phyloP scores from a whole-genome alignment of 352 stramenopile species.

The Pythium guiyangense region DNA sequence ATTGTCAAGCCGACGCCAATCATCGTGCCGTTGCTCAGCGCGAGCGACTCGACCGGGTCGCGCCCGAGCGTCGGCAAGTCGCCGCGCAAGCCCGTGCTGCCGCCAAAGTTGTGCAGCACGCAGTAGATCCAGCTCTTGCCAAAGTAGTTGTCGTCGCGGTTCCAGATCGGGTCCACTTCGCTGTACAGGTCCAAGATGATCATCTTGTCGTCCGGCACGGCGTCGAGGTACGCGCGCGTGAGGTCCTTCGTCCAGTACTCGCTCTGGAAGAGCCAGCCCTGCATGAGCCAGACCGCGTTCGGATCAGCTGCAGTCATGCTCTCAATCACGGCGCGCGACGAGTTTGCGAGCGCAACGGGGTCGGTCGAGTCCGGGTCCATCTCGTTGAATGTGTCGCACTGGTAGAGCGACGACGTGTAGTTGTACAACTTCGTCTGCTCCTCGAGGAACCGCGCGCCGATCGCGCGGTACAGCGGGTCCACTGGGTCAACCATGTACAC shows the following conservation, averaged over 20 bases:
- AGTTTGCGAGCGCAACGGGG: slow-evolving; percentile 30
- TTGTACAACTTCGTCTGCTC: slow-evolving; percentile 56
- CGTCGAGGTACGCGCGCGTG: slow-evolving; percentile 43
- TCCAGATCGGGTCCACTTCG: slow-evolving; percentile 66
- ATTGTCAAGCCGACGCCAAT: slow-evolving; percentile 73
- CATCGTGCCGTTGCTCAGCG: slow-evolving; percentile 60
- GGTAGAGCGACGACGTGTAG: slow-evolving; percentile 76
- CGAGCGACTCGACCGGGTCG: slow-evolving; percentile 40
- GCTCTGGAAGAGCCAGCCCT: slow-evolving; percentile 77
- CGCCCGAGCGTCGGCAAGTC: slow-evolving; percentile 56
- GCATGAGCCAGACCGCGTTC: slow-evolving; percentile 80
- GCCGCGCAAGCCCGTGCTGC: slow-evolving; percentile 68
- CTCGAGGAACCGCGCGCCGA: slow-evolving; percentile 76
- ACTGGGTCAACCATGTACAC: slow-evolving; percentile 79
- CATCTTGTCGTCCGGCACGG: slow-evolving; percentile 55
- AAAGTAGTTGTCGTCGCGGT: slow-evolving; percentile 75
- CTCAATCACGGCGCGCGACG: slow-evolving; percentile 64
- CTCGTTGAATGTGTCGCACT: slow-evolving; percentile 83
- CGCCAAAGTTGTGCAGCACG: slow-evolving; percentile 83
- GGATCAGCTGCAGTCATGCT: slow-evolving; percentile 68
- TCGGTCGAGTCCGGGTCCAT: slow-evolving; percentile 74
- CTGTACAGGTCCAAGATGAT: slow-evolving; percentile 84
- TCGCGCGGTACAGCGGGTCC: slow-evolving; percentile 79
- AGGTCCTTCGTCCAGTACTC: slow-evolving; percentile 69
- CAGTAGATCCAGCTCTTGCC: slow-evolving; percentile 85